Evolutionary conservation across 768 basidiomycete species (phyloP), one percentile per base, ranked within the genome.

Genomic region (Amanita jacksonii): DNA sequence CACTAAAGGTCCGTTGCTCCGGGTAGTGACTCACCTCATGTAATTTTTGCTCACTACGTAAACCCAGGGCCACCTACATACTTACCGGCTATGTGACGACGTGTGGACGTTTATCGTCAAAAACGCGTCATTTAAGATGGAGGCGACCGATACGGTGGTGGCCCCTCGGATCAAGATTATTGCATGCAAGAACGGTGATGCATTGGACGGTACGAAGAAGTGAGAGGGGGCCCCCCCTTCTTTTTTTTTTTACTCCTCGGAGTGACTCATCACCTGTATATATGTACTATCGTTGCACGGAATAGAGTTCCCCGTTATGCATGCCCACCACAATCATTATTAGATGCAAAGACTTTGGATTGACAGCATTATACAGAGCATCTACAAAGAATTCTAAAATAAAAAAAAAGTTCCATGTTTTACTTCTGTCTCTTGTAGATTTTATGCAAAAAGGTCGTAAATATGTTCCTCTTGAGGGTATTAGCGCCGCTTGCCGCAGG

Each of bases 101-200:
- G 94, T 98, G 38, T 98, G 96, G 96, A 98, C 94, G 42, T 99
- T 98, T 63, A 87, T 94, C 50, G 86, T 97, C 40, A 88, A 91
- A 62, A 81, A 93, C 53, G 85, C 93, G 23, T 67, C 68, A 16
- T 94, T 99, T 67, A 97, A 97, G 66, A 91, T 98, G 84, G 96
- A 99, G 62, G 77, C 80, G 51, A 86, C 85, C 60, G 82, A 88
- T 57, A 67, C 79, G 59, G 78, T 90, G 46, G 66, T 61, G 31
- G 74, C 85, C 4, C 73, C 76, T 22, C 79, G 85, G 61, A 89
- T 96, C 63, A 96, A 97, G 72, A 97, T 99, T 48, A 92, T 99
- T 51, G 94, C 96, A 4, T 97, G 94, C 70, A 98, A 97, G 75
- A 88, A 87, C 57, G 89, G 86, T 25, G 90, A 92, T 52, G 86